phyloP scores from a whole-genome alignment of 108 stramenopile genomes.

The Nitzschia palea region DNA sequence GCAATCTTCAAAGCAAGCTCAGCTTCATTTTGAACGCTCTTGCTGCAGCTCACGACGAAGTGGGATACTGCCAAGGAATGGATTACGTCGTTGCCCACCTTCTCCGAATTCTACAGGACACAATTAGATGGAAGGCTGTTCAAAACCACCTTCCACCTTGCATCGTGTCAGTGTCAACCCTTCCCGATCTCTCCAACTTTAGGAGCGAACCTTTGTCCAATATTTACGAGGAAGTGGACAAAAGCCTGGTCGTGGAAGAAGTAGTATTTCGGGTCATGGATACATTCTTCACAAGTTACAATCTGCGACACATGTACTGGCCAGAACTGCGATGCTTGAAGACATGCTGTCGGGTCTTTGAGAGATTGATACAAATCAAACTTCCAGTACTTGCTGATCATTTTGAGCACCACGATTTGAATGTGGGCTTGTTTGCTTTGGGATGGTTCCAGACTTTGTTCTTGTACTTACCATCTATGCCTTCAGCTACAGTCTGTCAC shows the following conservation, averaged over 20 bases:
- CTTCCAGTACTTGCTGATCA: constrained; percentile 88
- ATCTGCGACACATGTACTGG: constrained; percentile 86
- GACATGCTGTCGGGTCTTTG: constrained; percentile 85
- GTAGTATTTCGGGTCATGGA: constrained; percentile 78
- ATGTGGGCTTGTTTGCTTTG: constrained; percentile 86
- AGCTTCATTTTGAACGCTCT: constrained; percentile 77
- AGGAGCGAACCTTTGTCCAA: constrained; percentile 3
- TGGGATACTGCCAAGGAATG: constrained; percentile 92
- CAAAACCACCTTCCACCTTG: constrained; percentile 49
- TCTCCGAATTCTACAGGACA: constrained; percentile 84
- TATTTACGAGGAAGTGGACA: constrained; percentile 37
- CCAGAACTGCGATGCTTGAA: constrained; percentile 87
- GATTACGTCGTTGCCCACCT: constrained; percentile 90
- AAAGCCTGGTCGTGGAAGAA: constrained; percentile 76
- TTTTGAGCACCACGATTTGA: constrained; percentile 88
- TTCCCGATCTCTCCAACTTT: background rate
- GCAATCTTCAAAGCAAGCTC: constrained; percentile 75
- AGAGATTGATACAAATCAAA: constrained; percentile 76
- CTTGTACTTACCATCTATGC: constrained; percentile 91
- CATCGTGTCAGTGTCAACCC: constrained; percentile 12
- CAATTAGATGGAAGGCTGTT: constrained; percentile 63
- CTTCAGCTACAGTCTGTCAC: constrained; percentile 83
- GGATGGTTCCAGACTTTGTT: constrained; percentile 93
- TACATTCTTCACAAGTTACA: constrained; percentile 76
- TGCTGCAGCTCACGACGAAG: constrained; percentile 72